phyloP scores from a whole-genome alignment of 2,329 filamentous ascomycete species.

The Aspergillus phoenicis region DNA sequence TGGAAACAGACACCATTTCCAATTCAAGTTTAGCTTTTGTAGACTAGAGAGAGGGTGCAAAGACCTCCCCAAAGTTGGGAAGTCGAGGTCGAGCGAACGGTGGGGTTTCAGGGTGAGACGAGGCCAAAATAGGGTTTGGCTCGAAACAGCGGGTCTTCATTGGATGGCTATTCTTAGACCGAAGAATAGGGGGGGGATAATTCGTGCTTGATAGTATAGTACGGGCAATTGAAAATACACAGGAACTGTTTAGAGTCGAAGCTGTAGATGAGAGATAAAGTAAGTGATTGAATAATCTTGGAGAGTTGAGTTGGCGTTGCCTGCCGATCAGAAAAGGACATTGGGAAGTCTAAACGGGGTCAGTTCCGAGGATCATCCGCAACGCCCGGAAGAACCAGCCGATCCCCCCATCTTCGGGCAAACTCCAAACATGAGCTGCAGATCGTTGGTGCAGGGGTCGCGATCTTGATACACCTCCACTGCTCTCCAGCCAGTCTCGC shows the following conservation, averaged over 20 bases:
- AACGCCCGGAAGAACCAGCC: conserved; percentile 1
- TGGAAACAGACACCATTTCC: not conserved
- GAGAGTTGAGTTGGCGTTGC: not conserved
- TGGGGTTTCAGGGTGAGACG: conserved; percentile 12
- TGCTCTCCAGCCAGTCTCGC: not conserved
- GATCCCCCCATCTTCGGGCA: conserved; percentile 3
- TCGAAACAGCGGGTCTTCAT: conserved; percentile 1
- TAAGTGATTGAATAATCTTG: not conserved
- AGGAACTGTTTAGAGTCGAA: not conserved
- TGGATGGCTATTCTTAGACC: not conserved
- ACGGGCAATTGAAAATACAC: not conserved
- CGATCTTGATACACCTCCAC: not conserved
- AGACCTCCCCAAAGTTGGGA: conserved; percentile 1
- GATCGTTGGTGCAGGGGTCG: not conserved
- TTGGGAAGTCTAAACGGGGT: not conserved
- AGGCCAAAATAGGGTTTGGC: not conserved
- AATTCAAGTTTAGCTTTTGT: not conserved
- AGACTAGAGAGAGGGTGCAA: not conserved
- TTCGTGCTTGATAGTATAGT: not conserved
- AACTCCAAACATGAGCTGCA: not conserved
- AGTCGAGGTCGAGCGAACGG: conserved; percentile 3
- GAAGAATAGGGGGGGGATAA: not conserved
- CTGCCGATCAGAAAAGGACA: not conserved
- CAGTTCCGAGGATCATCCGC: not conserved
- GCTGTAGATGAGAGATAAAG: not conserved